These are phyloP conservation scores for Pouteria campechiana DNA, from an alignment of 179 eudicot genomes.

Conservation along the genomic window DNA sequence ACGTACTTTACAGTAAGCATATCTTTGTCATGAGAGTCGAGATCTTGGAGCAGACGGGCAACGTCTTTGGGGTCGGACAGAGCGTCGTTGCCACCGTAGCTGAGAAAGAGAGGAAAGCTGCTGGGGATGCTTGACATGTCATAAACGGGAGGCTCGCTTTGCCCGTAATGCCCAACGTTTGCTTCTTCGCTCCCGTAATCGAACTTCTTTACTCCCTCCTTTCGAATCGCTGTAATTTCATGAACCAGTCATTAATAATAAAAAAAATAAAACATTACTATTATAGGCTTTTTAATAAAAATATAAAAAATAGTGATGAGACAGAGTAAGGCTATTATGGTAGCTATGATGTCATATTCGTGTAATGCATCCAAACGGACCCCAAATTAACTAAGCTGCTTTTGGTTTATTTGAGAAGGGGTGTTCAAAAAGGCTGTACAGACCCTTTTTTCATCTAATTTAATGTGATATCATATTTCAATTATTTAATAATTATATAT, in stretches of 20 bases:
- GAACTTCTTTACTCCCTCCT: conserved; percentile 37
- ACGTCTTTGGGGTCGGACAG: conserved; percentile 45
- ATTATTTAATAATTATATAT: too few relatives aligned
- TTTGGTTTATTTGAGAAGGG: too few relatives aligned
- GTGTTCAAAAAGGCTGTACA: too few relatives aligned
- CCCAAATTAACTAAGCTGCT: too few relatives aligned
- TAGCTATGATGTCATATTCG: too few relatives aligned
- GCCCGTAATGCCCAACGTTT: conserved; percentile 45
- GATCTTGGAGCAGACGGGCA: conserved; percentile 26
- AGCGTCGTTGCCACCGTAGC: conserved; percentile 58
- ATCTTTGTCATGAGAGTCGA: conserved; percentile 42
- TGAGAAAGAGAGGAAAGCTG: conserved; percentile 41
- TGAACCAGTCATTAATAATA: not conserved
- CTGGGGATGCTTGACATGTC: conserved; percentile 42
- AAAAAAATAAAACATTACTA: not conserved
- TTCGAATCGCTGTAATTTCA: conserved; percentile 33
- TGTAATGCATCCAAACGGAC: too few relatives aligned
- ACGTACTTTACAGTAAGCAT: conserved; percentile 39
- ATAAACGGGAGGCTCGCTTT: conserved; percentile 40
- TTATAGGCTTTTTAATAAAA: not conserved
- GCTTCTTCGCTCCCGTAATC: conserved; percentile 33
- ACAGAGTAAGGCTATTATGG: too few relatives aligned
- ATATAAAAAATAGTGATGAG: not conserved
- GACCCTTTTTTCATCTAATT: too few relatives aligned
- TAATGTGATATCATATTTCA: too few relatives aligned